These are phyloP conservation scores for Phaseolus lunatus DNA, from an alignment of 306 rosid species.

Conservation along the genomic window DNA sequence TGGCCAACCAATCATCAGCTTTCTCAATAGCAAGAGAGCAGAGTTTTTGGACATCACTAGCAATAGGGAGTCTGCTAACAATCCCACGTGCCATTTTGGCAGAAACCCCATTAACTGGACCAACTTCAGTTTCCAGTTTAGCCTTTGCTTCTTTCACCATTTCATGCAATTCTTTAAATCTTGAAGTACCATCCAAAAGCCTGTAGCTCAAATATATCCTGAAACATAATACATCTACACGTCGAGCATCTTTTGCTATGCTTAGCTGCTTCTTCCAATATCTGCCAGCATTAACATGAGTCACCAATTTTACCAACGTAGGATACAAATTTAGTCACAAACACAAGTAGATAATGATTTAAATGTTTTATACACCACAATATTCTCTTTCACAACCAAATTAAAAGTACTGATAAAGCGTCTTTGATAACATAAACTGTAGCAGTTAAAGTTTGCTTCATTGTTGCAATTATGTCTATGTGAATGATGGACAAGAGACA, in stretches of 20 bases:
- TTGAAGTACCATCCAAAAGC: conserved; percentile 83
- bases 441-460: background rate
- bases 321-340: conserved; percentile 29
- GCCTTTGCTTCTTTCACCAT: conserved; percentile 82
- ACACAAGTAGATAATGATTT: conserved; percentile 25
- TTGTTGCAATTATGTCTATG: conserved; percentile 12
- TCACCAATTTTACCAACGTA: conserved; percentile 45
- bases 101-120: conserved; percentile 88
- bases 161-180: conserved; percentile 86
- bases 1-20: conserved; percentile 84
- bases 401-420: conserved; percentile 20
- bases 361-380: conserved; percentile 8
- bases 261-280: conserved; percentile 95
- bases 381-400: conserved; percentile 22
- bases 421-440: conserved; percentile 12
- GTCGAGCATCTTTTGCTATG: conserved; percentile 95
- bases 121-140: conserved; percentile 90
- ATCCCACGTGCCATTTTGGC: conserved; percentile 96
- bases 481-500: background rate
- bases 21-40: conserved; percentile 90
- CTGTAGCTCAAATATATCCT: conserved; percentile 93
- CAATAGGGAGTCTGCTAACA: conserved; percentile 94
- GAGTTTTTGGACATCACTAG: conserved; percentile 85
- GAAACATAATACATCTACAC: conserved; percentile 86
- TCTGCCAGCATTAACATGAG: conserved; percentile 57